Conservation (phyloP, 805 yeast genomes). For the Schizosaccharomyces cryophilus region DNA sequence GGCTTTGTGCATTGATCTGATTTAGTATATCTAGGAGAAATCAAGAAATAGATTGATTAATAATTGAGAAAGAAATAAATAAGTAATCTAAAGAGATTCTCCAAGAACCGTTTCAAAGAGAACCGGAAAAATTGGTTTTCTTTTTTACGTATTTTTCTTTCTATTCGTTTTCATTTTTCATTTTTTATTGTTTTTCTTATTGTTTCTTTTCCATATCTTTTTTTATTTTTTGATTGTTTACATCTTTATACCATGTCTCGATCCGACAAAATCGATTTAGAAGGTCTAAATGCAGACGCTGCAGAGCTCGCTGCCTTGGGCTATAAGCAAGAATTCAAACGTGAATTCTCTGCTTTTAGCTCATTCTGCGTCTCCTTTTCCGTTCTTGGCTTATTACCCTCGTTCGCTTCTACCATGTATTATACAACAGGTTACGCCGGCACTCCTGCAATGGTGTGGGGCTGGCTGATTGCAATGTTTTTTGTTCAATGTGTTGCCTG, state of each 20-base stretch:
- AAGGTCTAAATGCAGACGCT: neutral
- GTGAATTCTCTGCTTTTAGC: constrained; percentile 36
- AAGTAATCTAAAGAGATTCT: too few species aligned
- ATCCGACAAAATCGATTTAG: neutral
- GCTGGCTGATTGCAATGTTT: constrained; percentile 28
- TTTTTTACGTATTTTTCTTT: too few species aligned
- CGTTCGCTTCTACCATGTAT: constrained; percentile 33
- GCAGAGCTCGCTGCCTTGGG: constrained; percentile 31
- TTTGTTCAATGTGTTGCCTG: constrained; percentile 33
- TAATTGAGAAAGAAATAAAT: too few species aligned
- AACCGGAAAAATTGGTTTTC: too few species aligned
- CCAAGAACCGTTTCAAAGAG: too few species aligned
- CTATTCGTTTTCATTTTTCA: too few species aligned
- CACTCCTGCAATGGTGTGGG: constrained; percentile 39
- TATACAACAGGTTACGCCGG: constrained; percentile 37
- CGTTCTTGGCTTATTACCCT: constrained; percentile 37
- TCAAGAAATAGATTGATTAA: too few species aligned
- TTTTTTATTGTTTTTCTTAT: too few species aligned
- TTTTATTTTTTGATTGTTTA: too few species aligned
- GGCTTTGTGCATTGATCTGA: too few species aligned
- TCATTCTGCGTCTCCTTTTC: constrained; percentile 51
- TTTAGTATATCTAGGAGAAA: too few species aligned
- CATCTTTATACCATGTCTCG: neutral
- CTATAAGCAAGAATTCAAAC: constrained; percentile 39
- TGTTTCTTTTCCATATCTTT: too few species aligned